These are phyloP conservation scores for Solanum chilense DNA, from an alignment of 257 asterid species.

Conservation along the genomic window DNA sequence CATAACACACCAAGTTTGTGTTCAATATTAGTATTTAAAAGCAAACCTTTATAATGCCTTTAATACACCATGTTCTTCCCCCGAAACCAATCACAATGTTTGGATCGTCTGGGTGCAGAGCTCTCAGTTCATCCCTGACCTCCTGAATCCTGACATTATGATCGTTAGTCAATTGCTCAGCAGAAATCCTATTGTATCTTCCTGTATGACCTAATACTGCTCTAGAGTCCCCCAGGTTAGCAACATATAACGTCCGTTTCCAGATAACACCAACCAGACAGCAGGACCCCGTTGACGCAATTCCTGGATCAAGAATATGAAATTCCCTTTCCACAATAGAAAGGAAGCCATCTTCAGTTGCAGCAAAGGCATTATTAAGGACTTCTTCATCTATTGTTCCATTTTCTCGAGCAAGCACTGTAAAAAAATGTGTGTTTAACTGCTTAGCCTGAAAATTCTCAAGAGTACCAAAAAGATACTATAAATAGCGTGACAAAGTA, in stretches of 20 bases:
- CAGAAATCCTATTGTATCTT: conserved; percentile 29
- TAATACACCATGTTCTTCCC: conserved; percentile 61
- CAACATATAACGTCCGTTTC: conserved; percentile 41
- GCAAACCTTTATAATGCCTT: conserved; percentile 82
- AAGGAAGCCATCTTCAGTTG: conserved; percentile 56
- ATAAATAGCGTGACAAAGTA: neutral
- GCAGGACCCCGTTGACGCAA: conserved; percentile 64
- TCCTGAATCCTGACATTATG: conserved; percentile 63
- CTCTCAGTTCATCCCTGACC: conserved; percentile 52
- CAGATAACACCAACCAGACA: conserved; percentile 78
- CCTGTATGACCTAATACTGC: conserved; percentile 60
- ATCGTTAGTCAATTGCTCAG: conserved; percentile 67
- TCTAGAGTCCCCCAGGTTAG: conserved; percentile 85
- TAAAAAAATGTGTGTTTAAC: neutral
- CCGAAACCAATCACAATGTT: conserved; percentile 33
- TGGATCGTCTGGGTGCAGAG: conserved; percentile 60
- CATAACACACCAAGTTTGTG: too few relatives aligned
- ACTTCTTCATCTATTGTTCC: conserved; percentile 44
- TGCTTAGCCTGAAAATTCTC: neutral
- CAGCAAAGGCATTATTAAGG: conserved; percentile 38
- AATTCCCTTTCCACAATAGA: conserved; percentile 36
- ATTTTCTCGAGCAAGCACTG: conserved; percentile 56
- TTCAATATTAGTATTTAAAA: too few relatives aligned
- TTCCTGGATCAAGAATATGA: conserved; percentile 17
- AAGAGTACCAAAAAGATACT: neutral